These are phyloP conservation scores for Penicillium riverlandense DNA, from an alignment of 495 filamentous ascomycete genomes.

Conservation along the genomic window DNA sequence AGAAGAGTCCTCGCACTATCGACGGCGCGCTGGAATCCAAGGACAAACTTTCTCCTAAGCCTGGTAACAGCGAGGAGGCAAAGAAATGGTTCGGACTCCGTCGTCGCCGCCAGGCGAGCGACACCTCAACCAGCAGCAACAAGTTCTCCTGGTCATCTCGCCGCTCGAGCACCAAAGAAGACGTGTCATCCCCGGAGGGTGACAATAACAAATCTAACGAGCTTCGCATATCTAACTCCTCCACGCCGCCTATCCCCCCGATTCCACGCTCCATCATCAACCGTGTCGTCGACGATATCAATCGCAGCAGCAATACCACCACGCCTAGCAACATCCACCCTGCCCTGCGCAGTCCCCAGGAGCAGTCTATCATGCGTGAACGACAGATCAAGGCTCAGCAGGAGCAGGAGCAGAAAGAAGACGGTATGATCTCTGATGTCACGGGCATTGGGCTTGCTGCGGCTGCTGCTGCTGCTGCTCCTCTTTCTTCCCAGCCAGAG, in stretches of 20 bases:
- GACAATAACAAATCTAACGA: slow-evolving; percentile 2
- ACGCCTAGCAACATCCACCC: slow-evolving; percentile 14
- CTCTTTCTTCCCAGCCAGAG: too few species aligned
- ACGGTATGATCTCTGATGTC: too few species aligned
- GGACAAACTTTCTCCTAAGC: neutral
- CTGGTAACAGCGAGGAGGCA: slow-evolving; percentile 2
- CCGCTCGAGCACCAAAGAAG: slow-evolving; percentile 3
- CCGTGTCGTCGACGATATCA: neutral
- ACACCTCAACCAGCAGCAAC: slow-evolving; percentile 1
- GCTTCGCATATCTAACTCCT: neutral
- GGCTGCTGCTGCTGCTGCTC: too few species aligned
- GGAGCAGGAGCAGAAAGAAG: too few species aligned
- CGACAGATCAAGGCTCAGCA: neutral
- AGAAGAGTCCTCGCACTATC: slow-evolving; percentile 3
- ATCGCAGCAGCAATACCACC: neutral
- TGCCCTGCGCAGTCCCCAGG: neutral
- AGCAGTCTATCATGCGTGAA: neutral
- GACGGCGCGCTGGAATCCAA: neutral
- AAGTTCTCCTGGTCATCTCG: slow-evolving; percentile 9
- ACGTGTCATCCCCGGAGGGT: neutral
- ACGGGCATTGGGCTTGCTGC: too few species aligned
- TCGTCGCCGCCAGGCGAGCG: slow-evolving; percentile 9
- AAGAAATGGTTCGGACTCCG: slow-evolving; percentile 20
- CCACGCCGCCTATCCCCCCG: slow-evolving; percentile 10
- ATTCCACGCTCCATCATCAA: neutral